Evolutionary conservation across 495 filamentous ascomycete species (phyloP).

Genomic region (Clohesyomyces aquaticus): DNA sequence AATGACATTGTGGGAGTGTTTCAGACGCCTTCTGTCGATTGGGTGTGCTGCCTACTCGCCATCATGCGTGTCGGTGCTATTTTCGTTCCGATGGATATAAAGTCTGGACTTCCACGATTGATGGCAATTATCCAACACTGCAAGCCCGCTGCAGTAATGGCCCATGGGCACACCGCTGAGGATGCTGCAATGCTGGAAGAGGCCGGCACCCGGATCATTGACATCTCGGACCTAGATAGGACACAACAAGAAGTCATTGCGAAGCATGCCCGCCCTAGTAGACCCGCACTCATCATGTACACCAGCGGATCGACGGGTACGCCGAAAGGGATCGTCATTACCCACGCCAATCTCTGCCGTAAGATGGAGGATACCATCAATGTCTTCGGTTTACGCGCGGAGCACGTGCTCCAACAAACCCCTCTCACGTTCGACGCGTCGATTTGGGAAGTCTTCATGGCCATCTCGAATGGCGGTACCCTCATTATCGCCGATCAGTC

Average conservation of each 20-base stretch:
- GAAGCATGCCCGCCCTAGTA: constrained; percentile 58
- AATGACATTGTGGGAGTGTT: too few relatives aligned
- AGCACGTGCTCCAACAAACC: background rate
- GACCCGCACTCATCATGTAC: constrained; percentile 97
- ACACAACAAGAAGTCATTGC: background rate
- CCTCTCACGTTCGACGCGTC: background rate
- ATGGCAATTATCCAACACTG: too few relatives aligned
- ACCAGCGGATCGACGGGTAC: constrained; percentile 96
- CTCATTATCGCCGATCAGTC: background rate
- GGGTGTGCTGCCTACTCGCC: too few relatives aligned
- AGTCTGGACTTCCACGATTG: too few relatives aligned
- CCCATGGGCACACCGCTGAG: too few relatives aligned
- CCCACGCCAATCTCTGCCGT: constrained; percentile 72
- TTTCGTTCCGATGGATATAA: too few relatives aligned
- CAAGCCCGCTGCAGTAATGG: too few relatives aligned
- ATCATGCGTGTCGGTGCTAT: too few relatives aligned
- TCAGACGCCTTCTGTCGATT: too few relatives aligned
- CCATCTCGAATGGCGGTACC: background rate
- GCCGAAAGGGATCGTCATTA: constrained; percentile 90
- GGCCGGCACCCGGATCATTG: too few relatives aligned
- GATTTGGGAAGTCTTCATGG: background rate
- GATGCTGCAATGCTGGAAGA: too few relatives aligned
- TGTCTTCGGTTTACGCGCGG: background rate
- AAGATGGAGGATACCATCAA: background rate
- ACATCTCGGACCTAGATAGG: background rate